Percentiles rank a stretch among this genome's conserved stretches.
phyloP scores from a whole-genome alignment of 2,329 filamentous ascomycete genomes.

The Pseudocercospora eumusae region DNA sequence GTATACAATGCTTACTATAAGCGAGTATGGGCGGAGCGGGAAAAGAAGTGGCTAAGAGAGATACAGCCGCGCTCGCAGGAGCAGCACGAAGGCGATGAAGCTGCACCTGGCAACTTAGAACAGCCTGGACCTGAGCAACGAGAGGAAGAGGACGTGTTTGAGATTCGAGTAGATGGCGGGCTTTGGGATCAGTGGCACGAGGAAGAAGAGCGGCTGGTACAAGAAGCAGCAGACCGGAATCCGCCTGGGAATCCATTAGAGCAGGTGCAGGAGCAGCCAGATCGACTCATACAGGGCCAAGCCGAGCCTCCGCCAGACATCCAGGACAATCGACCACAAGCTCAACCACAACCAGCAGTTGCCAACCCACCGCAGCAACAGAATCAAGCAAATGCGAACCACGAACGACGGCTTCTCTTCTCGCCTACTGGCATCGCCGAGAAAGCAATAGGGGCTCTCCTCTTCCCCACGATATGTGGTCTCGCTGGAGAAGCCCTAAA shows the following conservation, averaged over 20 bases:
- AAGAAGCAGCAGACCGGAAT: conserved; percentile 36
- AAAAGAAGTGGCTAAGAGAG: conserved; percentile 63
- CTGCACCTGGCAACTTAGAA: conserved; percentile 20
- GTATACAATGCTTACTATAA: conserved; percentile 66
- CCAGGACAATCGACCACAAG: conserved; percentile 21
- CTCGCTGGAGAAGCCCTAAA: conserved; percentile 75
- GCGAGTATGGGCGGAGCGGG: conserved; percentile 57
- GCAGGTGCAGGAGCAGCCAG: conserved; percentile 7
- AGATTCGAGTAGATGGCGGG: conserved; percentile 41
- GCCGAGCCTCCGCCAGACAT: conserved; percentile 13
- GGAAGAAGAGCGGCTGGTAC: conserved; percentile 41
- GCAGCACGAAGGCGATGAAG: conserved; percentile 32
- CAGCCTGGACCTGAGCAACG: conserved; percentile 19
- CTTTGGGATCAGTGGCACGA: conserved; percentile 46
- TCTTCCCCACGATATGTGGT: conserved; percentile 80
- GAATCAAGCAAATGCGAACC: conserved; percentile 34
- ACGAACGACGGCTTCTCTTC: conserved; percentile 50
- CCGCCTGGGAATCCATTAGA: neutral
- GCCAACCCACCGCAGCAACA: conserved; percentile 21
- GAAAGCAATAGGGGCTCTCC: conserved; percentile 66
- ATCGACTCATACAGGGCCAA: conserved; percentile 6
- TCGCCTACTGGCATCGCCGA: conserved; percentile 59
- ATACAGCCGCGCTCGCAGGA: conserved; percentile 57
- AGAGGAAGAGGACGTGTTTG: conserved; percentile 38
- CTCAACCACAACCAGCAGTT: conserved; percentile 48